Percentiles rank a stretch among this genome's conserved stretches.
Evolutionary conservation across 768 basidiomycete species (phyloP).

Genomic region (Boletus rubropictus): DNA sequence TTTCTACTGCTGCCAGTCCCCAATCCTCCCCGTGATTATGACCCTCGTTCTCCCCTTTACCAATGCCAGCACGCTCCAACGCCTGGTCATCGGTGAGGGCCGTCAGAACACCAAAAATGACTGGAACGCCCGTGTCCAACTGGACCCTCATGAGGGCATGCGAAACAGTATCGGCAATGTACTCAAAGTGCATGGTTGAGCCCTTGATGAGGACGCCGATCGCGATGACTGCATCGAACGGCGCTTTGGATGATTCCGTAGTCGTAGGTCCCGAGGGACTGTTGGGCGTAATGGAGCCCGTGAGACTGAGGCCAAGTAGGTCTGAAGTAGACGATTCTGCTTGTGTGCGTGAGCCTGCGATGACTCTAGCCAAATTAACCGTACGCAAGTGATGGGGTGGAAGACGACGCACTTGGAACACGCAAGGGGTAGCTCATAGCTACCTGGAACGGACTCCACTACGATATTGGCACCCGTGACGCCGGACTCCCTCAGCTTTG

Average conservation of each 20-base stretch:
- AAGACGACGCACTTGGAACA: slow-evolving; percentile 65
- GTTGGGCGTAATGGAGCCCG: slow-evolving; percentile 30
- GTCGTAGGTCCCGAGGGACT: slow-evolving; percentile 18
- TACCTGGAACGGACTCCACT: slow-evolving; percentile 88
- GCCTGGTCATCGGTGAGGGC: slow-evolving; percentile 92
- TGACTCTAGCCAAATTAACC: slow-evolving; percentile 52
- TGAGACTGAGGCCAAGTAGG: slow-evolving; percentile 54
- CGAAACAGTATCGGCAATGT: slow-evolving; percentile 91
- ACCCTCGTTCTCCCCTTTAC: slow-evolving; percentile 59
- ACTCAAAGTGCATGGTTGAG: slow-evolving; percentile 98
- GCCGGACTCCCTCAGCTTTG: slow-evolving; percentile 76
- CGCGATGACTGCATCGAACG: slow-evolving; percentile 95
- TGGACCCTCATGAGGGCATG: slow-evolving; percentile 94
- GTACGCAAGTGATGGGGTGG: background rate
- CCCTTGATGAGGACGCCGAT: slow-evolving; percentile 99
- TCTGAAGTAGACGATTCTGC: slow-evolving; percentile 74
- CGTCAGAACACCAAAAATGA: slow-evolving; percentile 95
- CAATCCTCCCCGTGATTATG: slow-evolving; percentile 99
- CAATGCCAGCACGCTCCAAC: slow-evolving; percentile 87
- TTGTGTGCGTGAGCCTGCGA: slow-evolving; percentile 82
- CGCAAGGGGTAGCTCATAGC: slow-evolving; percentile 88
- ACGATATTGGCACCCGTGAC: slow-evolving; percentile 90
- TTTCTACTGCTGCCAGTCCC: slow-evolving; percentile 95
- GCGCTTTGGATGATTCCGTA: slow-evolving; percentile 43
- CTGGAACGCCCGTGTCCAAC: slow-evolving; percentile 87